phyloP scores from a whole-genome alignment of 345 rosid species.

The Pugionium dolabratum region DNA sequence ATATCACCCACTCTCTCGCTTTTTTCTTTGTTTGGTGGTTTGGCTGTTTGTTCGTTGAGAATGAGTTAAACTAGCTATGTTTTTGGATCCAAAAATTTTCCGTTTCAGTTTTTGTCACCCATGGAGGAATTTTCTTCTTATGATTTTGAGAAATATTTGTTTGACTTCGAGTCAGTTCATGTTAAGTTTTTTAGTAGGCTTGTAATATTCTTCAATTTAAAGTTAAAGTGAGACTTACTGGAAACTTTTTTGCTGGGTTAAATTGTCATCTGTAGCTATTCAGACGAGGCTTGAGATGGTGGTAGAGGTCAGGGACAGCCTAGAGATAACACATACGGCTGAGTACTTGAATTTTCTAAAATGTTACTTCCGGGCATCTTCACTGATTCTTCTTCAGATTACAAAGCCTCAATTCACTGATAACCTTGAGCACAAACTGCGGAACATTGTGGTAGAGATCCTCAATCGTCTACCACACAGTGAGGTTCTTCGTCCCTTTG shows the following conservation, averaged over 20 bases:
- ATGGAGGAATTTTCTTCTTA: neutral
- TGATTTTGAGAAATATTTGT: conserved; percentile 1
- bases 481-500: conserved; percentile 97
- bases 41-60: neutral
- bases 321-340: conserved; percentile 92
- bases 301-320: conserved; percentile 87
- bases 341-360: conserved; percentile 90
- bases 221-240: neutral
- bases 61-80: neutral
- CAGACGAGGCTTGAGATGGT: conserved; percentile 79
- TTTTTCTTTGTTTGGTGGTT: neutral
- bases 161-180: conserved; percentile 3
- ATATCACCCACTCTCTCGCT: neutral
- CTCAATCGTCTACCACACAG: conserved; percentile 93
- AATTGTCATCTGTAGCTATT: conserved; percentile 53
- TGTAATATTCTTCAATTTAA: neutral
- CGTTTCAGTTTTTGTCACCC: neutral
- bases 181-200: neutral
- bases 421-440: conserved; percentile 83
- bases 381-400: conserved; percentile 65
- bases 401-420: conserved; percentile 86
- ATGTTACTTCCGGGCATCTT: conserved; percentile 87
- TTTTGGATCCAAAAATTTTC: neutral
- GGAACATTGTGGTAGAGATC: conserved; percentile 85
- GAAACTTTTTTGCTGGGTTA: conserved; percentile 19